phyloP scores from a whole-genome alignment of 352 stramenopile species.

The Phytophthora hybrid region DNA sequence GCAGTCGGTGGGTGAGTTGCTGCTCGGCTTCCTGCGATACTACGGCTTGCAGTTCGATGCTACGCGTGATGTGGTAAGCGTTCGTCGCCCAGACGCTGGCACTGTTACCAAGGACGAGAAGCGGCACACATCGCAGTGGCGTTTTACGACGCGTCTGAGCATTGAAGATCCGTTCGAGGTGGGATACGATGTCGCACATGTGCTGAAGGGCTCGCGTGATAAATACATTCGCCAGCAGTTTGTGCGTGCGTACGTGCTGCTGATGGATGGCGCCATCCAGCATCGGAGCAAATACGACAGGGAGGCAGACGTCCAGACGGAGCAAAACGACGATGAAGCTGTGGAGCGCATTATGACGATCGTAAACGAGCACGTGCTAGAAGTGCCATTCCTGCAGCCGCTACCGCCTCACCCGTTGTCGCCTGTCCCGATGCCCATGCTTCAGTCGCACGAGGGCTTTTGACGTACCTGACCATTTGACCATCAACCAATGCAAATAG shows the following conservation, averaged over 20 bases:
- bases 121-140: constrained; percentile 69
- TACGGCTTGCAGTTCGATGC: constrained; percentile 81
- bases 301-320: constrained; percentile 4
- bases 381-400: constrained; percentile 52
- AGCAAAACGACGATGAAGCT: constrained; percentile 12
- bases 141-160: constrained; percentile 77
- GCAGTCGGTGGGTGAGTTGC: constrained; percentile 65
- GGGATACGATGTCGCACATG: constrained; percentile 97
- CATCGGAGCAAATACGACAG: constrained; percentile 23
- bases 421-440: constrained; percentile 30
- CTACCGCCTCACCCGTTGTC: constrained; percentile 29
- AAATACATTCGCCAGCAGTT: constrained; percentile 90
- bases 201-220: constrained; percentile 92
- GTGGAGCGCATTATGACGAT: constrained; percentile 46
- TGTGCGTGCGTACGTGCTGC: constrained; percentile 70
- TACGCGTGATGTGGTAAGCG: constrained; percentile 69
- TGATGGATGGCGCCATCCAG: constrained; percentile 58
- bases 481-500: constrained; percentile 33
- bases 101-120: constrained; percentile 84
- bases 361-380: constrained; percentile 52
- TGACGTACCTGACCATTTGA: constrained; percentile 32
- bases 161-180: constrained; percentile 99
- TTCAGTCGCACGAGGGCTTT: constrained; percentile 27
- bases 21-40: constrained; percentile 82
- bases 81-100: constrained; percentile 63